A percentile compares a stretch with the other conserved stretches of the same genome.
Conservation (phyloP, 371 early-diverging fungal species). For the Cokeromyces recurvatus region DNA sequence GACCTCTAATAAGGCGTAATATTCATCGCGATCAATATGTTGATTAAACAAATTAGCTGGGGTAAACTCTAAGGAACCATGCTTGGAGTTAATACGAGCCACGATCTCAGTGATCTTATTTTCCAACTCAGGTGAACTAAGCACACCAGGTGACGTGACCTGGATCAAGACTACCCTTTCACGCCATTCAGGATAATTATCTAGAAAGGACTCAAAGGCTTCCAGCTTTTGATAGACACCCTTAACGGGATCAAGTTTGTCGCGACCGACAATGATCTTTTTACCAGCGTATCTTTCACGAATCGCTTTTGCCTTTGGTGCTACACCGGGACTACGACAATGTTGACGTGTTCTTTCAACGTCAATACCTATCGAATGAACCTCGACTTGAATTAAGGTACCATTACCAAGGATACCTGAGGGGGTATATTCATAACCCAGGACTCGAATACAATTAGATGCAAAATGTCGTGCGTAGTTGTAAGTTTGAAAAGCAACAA, state of each 20-base stretch:
- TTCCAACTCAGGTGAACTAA: slow-evolving; percentile 64
- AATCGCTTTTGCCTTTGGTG: slow-evolving; percentile 71
- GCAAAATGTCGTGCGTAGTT: slow-evolving; percentile 95
- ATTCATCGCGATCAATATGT: slow-evolving; percentile 90
- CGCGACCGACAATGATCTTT: slow-evolving; percentile 95
- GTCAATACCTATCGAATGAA: slow-evolving; percentile 99
- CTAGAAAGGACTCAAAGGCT: slow-evolving; percentile 91
- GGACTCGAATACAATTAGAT: slow-evolving; percentile 85
- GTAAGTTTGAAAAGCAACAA: slow-evolving; percentile 95
- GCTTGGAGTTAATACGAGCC: slow-evolving; percentile 87
- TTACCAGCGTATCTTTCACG: slow-evolving; percentile 89
- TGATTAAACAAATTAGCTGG: slow-evolving; percentile 96
- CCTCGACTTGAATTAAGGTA: slow-evolving; percentile 81
- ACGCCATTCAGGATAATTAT: slow-evolving; percentile 85
- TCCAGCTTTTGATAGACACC: slow-evolving; percentile 96
- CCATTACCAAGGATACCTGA: slow-evolving; percentile 76
- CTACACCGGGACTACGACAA: slow-evolving; percentile 50
- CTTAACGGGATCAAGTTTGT: slow-evolving; percentile 98
- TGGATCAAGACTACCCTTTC: slow-evolving; percentile 90
- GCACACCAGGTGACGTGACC: slow-evolving; percentile 55
- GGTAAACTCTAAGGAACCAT: slow-evolving; percentile 89
- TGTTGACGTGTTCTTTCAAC: slow-evolving; percentile 40
- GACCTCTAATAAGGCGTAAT: slow-evolving; percentile 91
- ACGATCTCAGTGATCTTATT: slow-evolving; percentile 85
- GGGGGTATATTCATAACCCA: slow-evolving; percentile 83